Percentiles rank a stretch among this genome's conserved stretches.
Conservation (phyloP, 257 asterid genomes). For the Verbascum thapsus region DNA sequence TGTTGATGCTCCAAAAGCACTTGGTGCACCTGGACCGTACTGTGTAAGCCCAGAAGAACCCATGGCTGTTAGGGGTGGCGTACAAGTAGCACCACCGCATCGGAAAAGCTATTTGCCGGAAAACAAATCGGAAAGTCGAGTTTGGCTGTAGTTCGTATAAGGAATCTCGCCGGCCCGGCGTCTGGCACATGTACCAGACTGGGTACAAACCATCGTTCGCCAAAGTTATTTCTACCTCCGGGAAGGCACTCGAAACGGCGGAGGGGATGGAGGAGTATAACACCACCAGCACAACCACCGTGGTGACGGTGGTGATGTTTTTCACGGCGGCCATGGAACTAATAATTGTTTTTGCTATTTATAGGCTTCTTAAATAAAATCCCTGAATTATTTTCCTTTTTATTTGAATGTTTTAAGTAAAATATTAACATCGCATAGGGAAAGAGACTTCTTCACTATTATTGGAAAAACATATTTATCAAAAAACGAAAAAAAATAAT, state of each 20-base stretch:
- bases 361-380: no score
- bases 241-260: conserved; percentile 14
- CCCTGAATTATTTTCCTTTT: no score
- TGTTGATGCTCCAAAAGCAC: conserved; percentile 69
- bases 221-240: conserved; percentile 44
- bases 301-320: neutral
- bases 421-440: no score
- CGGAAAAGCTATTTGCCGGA: conserved; percentile 51
- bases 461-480: no score
- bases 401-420: no score
- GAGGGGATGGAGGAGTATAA: neutral
- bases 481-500: no score
- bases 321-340: neutral
- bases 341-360: neutral
- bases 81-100: conserved; percentile 70
- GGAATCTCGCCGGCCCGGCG: conserved; percentile 34
- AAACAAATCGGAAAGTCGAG: conserved; percentile 37
- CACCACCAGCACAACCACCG: conserved; percentile 12
- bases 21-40: conserved; percentile 57
- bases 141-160: conserved; percentile 36
- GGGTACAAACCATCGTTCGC: conserved; percentile 44
- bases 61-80: conserved; percentile 35
- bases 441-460: no score
- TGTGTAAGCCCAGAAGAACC: conserved; percentile 63
- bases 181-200: conserved; percentile 53